Evolutionary conservation across 192 early-diverging fungal species (phyloP).

Genomic region (Gigaspora rosea): DNA sequence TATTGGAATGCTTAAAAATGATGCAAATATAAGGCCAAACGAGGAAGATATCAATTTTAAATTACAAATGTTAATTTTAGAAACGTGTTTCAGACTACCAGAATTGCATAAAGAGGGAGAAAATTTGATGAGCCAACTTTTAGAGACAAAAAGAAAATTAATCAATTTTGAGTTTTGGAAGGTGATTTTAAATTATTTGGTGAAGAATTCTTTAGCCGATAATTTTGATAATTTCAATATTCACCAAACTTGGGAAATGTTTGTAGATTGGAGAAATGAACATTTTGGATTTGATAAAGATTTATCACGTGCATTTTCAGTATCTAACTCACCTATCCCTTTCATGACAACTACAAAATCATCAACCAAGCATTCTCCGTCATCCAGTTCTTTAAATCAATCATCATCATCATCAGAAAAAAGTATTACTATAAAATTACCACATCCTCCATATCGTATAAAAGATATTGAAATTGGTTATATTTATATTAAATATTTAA

Average conservation of each 20-base stretch:
- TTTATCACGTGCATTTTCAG: too few relatives aligned
- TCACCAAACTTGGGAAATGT: background rate
- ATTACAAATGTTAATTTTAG: background rate
- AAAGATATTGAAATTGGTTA: background rate
- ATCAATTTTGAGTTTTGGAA: slow-evolving; percentile 16
- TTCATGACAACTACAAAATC: background rate
- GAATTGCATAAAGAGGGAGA: background rate
- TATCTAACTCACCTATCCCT: background rate
- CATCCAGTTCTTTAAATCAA: background rate
- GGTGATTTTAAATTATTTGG: background rate
- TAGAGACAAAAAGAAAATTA: background rate
- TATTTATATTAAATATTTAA: background rate
- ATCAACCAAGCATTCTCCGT: too few relatives aligned
- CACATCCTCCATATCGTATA: background rate
- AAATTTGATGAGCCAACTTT: background rate
- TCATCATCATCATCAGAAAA: background rate
- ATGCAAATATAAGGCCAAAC: background rate
- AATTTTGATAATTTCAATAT: background rate
- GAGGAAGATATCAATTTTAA: background rate
- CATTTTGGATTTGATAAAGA: background rate
- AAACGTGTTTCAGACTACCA: background rate
- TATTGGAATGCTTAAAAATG: too few relatives aligned
- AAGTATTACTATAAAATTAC: background rate
- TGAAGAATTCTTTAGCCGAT: background rate
- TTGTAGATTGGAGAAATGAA: slow-evolving; percentile 3